Evolutionary conservation across 257 asterid genomes (phyloP), one percentile per base, ranked within the genome.

Genomic region (Verbascum thapsus): DNA sequence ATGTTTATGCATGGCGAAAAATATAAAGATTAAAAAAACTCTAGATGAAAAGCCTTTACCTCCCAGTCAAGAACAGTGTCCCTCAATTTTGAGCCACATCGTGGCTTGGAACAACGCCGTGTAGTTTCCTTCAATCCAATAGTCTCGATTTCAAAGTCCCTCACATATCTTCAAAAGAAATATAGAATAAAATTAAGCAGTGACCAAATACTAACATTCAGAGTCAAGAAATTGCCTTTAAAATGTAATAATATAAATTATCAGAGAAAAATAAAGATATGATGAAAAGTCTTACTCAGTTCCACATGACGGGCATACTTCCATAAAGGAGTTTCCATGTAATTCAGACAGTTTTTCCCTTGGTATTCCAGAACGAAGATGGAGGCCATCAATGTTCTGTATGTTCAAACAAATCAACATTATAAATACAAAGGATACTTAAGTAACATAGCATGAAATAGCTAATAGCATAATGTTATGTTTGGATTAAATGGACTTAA

Each of bases 41-140:
- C 45, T n/a, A 37, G 40, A 63, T 34, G 60, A 53, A 54, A 37
- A 68, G 44, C 5, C 18, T 1, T 22, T 85, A 92, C 99, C 96
- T 92, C 97, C 99, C 99, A 92, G 67, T 92, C 99, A 54, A 92
- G 97, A 75, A 92, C 97, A 7, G 95, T 83, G 83, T 92, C 99
- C 83, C 83, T 85, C 76, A 92, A 85, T 80, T 86, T 92, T 30
- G 91, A 77, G 54, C 83, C 79, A 73, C 99, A 92, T 38, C 74
- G 73, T 58, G 70, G 53, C 67, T 72, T 79, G 72, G 95, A 80
- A 67, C 99, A 92, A 64, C 81, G 86, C 26, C 99, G 85, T 22
- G 83, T 26, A 38, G 99, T 89, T 62, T 89, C 95, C 78, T 87
- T 92, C 77, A 92, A 58, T 32, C 99, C 99, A 56, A 92, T 89